Evolutionary conservation across 2,329 filamentous ascomycete species (phyloP), one percentile per base, ranked within the genome.

Genomic region (Alternaria incomplexa): DNA sequence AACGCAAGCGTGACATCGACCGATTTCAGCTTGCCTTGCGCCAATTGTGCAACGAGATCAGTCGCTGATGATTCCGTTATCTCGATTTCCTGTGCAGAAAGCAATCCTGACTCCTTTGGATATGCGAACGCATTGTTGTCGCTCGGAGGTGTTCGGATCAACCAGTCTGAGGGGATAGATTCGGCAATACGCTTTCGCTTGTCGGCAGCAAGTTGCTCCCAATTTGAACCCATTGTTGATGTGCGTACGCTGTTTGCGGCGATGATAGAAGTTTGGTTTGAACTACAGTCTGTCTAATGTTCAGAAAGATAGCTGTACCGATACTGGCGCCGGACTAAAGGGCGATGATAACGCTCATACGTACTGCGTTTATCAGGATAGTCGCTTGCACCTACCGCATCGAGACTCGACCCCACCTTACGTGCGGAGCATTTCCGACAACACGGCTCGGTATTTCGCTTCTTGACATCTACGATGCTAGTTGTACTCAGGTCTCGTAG

Each of bases 1-100:
- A 84, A 90, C 0, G 85, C 86, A 17, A 73, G 75, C 3, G 81
- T 77, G 3, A 87, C 85, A 44, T 85, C 80, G 13, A 67, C 65
- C 15, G 64, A 68, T 30, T 59, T 74, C 3, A 70, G 43, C 22
- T 68, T 50, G 6, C 68, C 67, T 11, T 44, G 54, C 8, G 47
- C 55, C 53, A 77, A 63, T 53, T 61, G 48, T 9, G 62, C 40
- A 6, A 76, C 55, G 47, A 77, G 55, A 0, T 50, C 65, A 3
- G 70, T 72, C 1, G 74, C 74, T 52, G 72, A 61, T 50, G 68
- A 67, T 48, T 73, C 66, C 1, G 74, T 77, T 10, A 76, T 45
- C 9, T 66, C 63, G 2, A 76, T 44, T 25, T 77, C 74, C 15
- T 61, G 47, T n/a, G 56, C 54, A 10, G 67, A 68, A 12, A 77